Percentiles rank a stretch among this genome's conserved stretches.
phyloP scores from a whole-genome alignment of 2,329 filamentous ascomycete genomes.

The Talaromyces sp. region DNA sequence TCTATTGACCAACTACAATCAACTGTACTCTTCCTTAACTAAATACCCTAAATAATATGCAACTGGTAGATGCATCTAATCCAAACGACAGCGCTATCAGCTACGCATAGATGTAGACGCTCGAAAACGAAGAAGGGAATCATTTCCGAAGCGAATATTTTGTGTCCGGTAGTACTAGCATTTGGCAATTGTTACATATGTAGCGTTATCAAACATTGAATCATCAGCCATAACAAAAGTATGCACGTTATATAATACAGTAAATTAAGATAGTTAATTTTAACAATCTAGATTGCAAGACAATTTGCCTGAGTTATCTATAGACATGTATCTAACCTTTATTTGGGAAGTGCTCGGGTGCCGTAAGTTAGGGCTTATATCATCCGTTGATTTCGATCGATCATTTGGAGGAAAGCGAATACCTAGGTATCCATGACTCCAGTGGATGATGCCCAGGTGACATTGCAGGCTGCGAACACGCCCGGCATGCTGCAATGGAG shows the following conservation, averaged over 20 bases:
- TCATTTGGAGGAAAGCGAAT: no score
- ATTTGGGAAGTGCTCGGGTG: no score
- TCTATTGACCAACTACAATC: neutral
- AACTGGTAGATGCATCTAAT: neutral
- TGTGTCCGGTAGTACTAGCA: no score
- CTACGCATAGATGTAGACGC: neutral
- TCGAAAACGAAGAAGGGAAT: neutral
- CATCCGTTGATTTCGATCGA: no score
- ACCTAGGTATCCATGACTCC: no score
- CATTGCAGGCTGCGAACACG: neutral
- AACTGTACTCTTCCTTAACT: no score
- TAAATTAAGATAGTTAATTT: neutral
- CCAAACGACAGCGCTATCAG: neutral
- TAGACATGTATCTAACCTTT: no score
- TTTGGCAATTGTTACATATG: neutral
- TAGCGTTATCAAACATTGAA: neutral
- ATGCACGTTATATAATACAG: no score
- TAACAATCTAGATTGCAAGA: neutral
- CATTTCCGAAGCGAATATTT: neutral
- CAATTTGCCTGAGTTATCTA: neutral
- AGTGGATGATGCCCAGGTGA: no score
- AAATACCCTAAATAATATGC: no score
- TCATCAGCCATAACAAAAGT: no score
- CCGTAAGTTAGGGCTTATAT: no score
- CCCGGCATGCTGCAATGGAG: neutral